phyloP scores from a whole-genome alignment of 1,139 yeast genomes.

The Hansenula sp. region DNA sequence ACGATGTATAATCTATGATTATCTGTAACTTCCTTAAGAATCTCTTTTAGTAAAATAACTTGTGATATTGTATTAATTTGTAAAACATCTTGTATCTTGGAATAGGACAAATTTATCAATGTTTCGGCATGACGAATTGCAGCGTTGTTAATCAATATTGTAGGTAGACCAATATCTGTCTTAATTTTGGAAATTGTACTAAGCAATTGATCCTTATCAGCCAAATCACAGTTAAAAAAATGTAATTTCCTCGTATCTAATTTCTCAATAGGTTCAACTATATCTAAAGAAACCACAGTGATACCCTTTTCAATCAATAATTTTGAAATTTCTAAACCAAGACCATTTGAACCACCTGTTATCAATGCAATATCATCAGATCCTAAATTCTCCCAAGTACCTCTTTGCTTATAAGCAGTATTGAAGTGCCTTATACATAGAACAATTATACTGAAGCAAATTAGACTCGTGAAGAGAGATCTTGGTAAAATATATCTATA shows the following conservation, averaged over 20 bases:
- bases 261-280: conserved; percentile 29
- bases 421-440: background rate
- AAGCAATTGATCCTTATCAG: conserved; percentile 30
- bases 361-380: conserved; percentile 36
- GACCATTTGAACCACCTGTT: conserved; percentile 65
- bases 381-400: conserved; percentile 15
- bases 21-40: conserved; percentile 30
- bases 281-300: conserved; percentile 45
- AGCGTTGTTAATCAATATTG: conserved; percentile 69
- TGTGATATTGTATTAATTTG: conserved; percentile 57
- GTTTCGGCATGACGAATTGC: conserved; percentile 55
- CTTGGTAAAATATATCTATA: background rate
- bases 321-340: conserved; percentile 45
- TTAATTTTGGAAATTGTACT: conserved; percentile 30
- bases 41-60: conserved; percentile 41
- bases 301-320: conserved; percentile 30
- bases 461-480: too few relatives aligned
- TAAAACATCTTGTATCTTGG: conserved; percentile 35
- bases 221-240: conserved; percentile 47
- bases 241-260: conserved; percentile 21
- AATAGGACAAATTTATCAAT: conserved; percentile 32
- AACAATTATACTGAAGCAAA: background rate
- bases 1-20: conserved; percentile 45
- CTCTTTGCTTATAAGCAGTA: conserved; percentile 14
- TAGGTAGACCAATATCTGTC: conserved; percentile 31